phyloP scores from a whole-genome alignment of 257 asterid species.

The Anisodus acutangulus region DNA sequence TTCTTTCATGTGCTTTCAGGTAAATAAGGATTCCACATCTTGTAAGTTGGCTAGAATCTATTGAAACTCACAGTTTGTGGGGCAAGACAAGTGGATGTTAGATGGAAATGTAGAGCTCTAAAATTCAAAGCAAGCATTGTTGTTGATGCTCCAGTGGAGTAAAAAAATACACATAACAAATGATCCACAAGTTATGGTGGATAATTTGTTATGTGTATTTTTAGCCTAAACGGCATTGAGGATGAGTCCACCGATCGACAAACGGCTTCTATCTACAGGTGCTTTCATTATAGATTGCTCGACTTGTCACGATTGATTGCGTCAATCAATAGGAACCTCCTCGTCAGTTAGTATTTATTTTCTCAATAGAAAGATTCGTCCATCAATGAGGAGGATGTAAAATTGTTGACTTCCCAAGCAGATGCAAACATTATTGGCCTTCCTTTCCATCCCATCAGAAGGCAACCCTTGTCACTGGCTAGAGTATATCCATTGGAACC shows the following conservation, averaged over 20 bases:
- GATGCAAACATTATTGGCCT: conserved; percentile 67
- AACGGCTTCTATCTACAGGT: too few species aligned
- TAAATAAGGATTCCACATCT: not conserved
- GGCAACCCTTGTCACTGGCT: conserved; percentile 57
- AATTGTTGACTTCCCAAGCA: conserved; percentile 48
- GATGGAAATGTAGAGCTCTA: not conserved
- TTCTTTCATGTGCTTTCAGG: not conserved
- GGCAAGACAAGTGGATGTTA: not conserved
- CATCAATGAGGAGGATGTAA: not conserved
- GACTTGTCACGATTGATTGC: too few species aligned
- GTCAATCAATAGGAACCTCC: not conserved
- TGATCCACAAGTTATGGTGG: too few species aligned
- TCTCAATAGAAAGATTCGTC: not conserved
- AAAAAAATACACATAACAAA: too few species aligned
- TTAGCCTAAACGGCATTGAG: too few species aligned
- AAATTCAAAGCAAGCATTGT: not conserved
- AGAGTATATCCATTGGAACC: conserved; percentile 57
- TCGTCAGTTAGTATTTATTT: not conserved
- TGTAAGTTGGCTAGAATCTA: conserved; percentile 13
- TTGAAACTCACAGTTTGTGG: not conserved
- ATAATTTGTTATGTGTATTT: too few species aligned
- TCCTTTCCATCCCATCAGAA: conserved; percentile 76
- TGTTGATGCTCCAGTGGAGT: not conserved
- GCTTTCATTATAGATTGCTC: too few species aligned
- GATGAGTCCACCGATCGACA: too few species aligned